Percentiles rank a stretch among this genome's conserved stretches.
Evolutionary conservation across 352 stramenopile species (phyloP).

Genomic region (Pythium sukuiense): DNA sequence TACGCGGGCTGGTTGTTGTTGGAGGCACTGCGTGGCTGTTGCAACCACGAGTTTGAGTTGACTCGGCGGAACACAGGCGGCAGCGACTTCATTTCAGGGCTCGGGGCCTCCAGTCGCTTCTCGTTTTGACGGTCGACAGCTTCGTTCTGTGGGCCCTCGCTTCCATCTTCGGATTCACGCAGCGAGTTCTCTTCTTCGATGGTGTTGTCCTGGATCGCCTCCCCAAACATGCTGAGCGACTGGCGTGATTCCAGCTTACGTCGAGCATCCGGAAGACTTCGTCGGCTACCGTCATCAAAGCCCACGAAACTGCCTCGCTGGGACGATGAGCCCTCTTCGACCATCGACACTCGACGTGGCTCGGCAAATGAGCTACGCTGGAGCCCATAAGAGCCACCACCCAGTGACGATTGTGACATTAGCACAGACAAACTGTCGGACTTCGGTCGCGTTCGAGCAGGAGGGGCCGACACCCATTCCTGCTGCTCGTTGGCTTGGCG

Average conservation of each 20-base stretch:
- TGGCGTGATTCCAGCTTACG: constrained; percentile 64
- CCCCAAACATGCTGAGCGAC: constrained; percentile 66
- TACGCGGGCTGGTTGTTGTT: constrained; percentile 17
- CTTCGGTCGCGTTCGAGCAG: constrained; percentile 21
- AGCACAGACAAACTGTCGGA: constrained; percentile 21
- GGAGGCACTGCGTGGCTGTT: constrained; percentile 20
- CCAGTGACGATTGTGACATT: constrained; percentile 4
- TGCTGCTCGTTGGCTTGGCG: constrained; percentile 23
- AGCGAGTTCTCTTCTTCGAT: constrained; percentile 68
- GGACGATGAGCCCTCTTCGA: background rate
- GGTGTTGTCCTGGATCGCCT: constrained; percentile 42
- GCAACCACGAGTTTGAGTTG: constrained; percentile 26
- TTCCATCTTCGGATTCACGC: constrained; percentile 46
- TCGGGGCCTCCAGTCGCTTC: constrained; percentile 7
- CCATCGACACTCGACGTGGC: background rate
- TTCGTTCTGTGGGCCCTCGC: background rate
- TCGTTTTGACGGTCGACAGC: constrained; percentile 8
- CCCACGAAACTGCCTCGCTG: constrained; percentile 6
- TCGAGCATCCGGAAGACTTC: constrained; percentile 41
- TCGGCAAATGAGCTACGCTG: constrained; percentile 27
- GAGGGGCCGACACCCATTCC: constrained; percentile 15
- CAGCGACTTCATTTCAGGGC: constrained; percentile 22
- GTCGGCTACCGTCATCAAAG: constrained; percentile 6
- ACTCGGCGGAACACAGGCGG: constrained; percentile 22
- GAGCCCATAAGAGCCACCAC: constrained; percentile 8